Base-by-base conservation (phyloP, 768 basidiomycete species). In the Pisolithus orientalis region DNA sequence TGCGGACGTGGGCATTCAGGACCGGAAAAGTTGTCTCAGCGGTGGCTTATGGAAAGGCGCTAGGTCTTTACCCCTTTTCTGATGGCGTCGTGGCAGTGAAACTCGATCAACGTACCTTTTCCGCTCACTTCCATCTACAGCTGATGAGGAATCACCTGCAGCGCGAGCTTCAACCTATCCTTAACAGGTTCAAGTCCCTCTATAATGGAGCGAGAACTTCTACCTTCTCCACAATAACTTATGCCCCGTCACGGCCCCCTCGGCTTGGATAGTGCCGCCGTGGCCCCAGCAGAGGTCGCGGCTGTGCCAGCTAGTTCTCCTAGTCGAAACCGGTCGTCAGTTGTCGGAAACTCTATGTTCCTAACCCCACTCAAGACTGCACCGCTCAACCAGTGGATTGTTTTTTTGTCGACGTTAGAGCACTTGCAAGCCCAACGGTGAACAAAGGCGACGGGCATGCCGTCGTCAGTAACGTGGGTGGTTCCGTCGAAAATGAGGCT, bases 21-120 rank as follows among this genome's bases (percentile, higher is more conserved):
- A 91, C 90, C 0, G 79, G 85, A 13, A 84, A 82, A 62, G 88
- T 90, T 13, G 80, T 97, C 4, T 71, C 98, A 34, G 78, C 90
- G 10, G 79, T 98, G 44, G 92, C 98, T 55, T 98, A 98, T 66
- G 92, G 94, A 32, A 99, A 98, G 70, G 90, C 94, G 24, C 94
- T 94, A 5, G 94, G 96, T n/a, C 28, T 28, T 45, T 17, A 42
- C 38, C 27, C 39, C 28, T 37, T 29, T 50, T 45, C 10, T 44
- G 16, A 28, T 7, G 7, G 4, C 1, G 6, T 43, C 17, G 5
- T 40, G 37, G 50, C 37, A 57, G 53, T 39, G 52, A 45, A 49
- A 55, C 34, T 50, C 28, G 21, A 37, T 29, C 24, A 54, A 21
- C 21, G 2, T 21, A 50, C 44, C 34, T 54, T 40, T 43, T 24